These are phyloP conservation scores for Piper betle DNA, from an alignment of 164 flowering plant genomes.

Conservation along the genomic window DNA sequence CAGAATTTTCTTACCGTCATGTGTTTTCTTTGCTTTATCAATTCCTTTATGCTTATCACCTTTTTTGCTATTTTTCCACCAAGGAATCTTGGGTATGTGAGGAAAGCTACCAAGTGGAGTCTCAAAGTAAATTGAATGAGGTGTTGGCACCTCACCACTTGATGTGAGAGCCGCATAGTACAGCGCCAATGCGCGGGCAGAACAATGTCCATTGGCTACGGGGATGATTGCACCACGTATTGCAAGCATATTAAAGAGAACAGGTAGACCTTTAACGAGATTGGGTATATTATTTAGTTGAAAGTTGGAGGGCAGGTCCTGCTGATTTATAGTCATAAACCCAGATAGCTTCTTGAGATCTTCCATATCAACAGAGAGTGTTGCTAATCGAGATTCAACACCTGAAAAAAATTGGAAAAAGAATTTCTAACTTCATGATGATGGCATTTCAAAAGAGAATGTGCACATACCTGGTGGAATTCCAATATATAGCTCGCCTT, in stretches of 20 bases:
- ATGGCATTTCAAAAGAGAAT: background rate
- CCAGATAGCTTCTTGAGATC: conserved; percentile 34
- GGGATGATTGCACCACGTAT: conserved; percentile 90
- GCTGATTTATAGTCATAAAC: conserved; percentile 10
- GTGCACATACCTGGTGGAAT: conserved; percentile 71
- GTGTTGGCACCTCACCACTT: conserved; percentile 64
- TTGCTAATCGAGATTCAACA: conserved; percentile 88
- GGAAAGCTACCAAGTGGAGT: conserved; percentile 78
- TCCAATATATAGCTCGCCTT: conserved; percentile 89
- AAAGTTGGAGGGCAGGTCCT: conserved; percentile 50
- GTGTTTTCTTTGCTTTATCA: conserved; percentile 2
- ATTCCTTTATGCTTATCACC: conserved; percentile 13
- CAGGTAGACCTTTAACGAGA: conserved; percentile 36
- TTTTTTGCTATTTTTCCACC: conserved; percentile 18
- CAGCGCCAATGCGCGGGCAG: conserved; percentile 97
- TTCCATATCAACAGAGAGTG: conserved; percentile 54
- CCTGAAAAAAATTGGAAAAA: conserved; percentile 29
- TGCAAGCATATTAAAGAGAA: conserved; percentile 51
- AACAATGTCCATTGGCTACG: conserved; percentile 91
- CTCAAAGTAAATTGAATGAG: conserved; percentile 41
- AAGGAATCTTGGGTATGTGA: conserved; percentile 62
- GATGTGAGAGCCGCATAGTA: conserved; percentile 80
- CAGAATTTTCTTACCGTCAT: conserved; percentile 1
- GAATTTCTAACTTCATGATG: background rate
- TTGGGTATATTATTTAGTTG: conserved; percentile 33